Evolutionary conservation across 1,284 basidiomycete species (phyloP).

Genomic region (Sutorius eximius): DNA sequence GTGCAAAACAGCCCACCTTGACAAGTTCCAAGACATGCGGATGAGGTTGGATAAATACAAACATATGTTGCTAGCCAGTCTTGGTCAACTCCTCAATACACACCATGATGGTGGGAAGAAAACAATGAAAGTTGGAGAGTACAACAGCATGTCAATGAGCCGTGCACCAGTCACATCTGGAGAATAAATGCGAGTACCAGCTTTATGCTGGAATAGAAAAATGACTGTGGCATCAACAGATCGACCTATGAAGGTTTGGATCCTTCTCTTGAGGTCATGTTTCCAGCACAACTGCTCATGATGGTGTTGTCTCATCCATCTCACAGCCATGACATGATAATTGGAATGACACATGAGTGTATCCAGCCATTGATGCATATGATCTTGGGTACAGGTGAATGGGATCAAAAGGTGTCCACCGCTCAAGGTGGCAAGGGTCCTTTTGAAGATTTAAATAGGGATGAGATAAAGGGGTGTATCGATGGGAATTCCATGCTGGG

Average conservation of each 20-base stretch:
- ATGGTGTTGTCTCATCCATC: constrained; percentile 23
- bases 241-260: constrained; percentile 29
- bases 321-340: constrained; percentile 27
- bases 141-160: constrained; percentile 44
- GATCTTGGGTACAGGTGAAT: constrained; percentile 19
- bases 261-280: constrained; percentile 22
- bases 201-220: too few relatives aligned
- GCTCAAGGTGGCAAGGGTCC: background rate
- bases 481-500: constrained; percentile 21
- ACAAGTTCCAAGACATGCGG: constrained; percentile 40
- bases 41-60: background rate
- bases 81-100: constrained; percentile 63
- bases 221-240: background rate
- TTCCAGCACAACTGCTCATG: constrained; percentile 27
- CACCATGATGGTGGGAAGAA: constrained; percentile 57
- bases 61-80: constrained; percentile 40
- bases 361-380: constrained; percentile 30
- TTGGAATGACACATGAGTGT: constrained; percentile 23
- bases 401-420: background rate
- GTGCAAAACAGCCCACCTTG: constrained; percentile 49
- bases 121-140: constrained; percentile 47
- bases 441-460: too few relatives aligned
- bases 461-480: constrained; percentile 1
- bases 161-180: constrained; percentile 51
- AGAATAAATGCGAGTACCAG: background rate